phyloP scores from a whole-genome alignment of 2,329 filamentous ascomycete species.

The Stagonosporopsis vannaccii region DNA sequence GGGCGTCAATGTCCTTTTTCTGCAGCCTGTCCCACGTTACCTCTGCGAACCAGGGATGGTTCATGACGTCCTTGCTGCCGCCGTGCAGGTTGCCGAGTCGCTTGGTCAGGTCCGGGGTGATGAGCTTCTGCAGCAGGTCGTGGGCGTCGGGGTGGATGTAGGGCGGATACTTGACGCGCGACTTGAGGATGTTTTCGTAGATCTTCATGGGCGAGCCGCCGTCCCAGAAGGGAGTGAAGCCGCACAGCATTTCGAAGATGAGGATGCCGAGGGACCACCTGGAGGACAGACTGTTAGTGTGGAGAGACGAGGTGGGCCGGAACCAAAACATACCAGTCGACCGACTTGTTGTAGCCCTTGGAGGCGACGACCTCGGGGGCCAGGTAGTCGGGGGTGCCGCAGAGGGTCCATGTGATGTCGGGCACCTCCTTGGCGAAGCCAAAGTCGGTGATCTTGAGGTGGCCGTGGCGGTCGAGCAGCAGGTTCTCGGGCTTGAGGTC shows the following conservation, averaged over 20 bases:
- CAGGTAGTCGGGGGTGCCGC: slow-evolving; percentile 95
- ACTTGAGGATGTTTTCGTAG: slow-evolving; percentile 98
- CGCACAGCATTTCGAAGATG: slow-evolving; percentile 99
- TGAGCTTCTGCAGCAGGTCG: slow-evolving; percentile 88
- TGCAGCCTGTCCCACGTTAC: slow-evolving; percentile 96
- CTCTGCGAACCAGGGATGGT: slow-evolving; percentile 94
- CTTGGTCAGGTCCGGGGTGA: slow-evolving; percentile 94
- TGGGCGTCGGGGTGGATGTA: slow-evolving; percentile 96
- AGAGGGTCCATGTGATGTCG: slow-evolving; percentile 99
- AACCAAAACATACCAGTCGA: slow-evolving; percentile 80
- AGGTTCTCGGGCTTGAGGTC: slow-evolving; percentile 96
- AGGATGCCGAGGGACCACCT: slow-evolving; percentile 99
- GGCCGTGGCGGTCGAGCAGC: slow-evolving; percentile 88
- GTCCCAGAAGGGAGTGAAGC: slow-evolving; percentile 99
- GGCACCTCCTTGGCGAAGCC: slow-evolving; percentile 98
- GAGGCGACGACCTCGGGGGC: slow-evolving; percentile 98
- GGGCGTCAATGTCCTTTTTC: slow-evolving; percentile 96
- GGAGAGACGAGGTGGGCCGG: not conserved
- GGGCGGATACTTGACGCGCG: slow-evolving; percentile 93
- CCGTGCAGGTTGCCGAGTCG: slow-evolving; percentile 92
- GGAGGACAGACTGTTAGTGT: slow-evolving; percentile 19
- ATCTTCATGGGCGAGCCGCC: slow-evolving; percentile 98
- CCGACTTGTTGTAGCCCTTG: slow-evolving; percentile 99
- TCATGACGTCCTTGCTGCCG: slow-evolving; percentile 91
- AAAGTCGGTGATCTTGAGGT: slow-evolving; percentile 97